Evolutionary conservation across 768 basidiomycete genomes (phyloP), one percentile per base, ranked within the genome.

Genomic region (Lactarius hengduanensis): DNA sequence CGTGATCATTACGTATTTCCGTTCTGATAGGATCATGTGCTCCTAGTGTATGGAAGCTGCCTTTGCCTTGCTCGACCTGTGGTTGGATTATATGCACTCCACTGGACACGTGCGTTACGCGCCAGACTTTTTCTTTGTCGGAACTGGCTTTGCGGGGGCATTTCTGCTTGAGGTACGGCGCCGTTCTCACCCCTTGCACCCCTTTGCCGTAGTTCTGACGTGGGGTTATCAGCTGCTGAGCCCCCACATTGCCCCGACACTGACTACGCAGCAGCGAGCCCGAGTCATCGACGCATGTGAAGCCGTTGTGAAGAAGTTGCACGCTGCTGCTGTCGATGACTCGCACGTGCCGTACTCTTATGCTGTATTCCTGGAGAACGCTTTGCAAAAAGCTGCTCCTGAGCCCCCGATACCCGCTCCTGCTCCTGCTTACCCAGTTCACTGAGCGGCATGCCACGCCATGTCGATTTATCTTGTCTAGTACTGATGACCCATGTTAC

Each of bases 341-440:
- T 30, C 63, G 4, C 70, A 71, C 26, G 16, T 59, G 22, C 56
- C 70, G 4, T 50, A 62, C 9, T 62, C 64, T 9, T 69, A 70
- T 40, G 60, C 70, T 3, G 43, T 55, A 3, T 70, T 70, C 59
- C 61, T 70, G n/a, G 64, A 66, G 30, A 18, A 26, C 6, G 59
- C 64, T 5, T 62, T 70, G 36, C 11, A 36, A n/a, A 70, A 59
- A 16, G 67, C 59, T 3, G 28, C 58, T 2, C 18, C n/a, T 1
- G 59, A 68, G 6, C 67, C 64, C 11, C 67, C 64, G 15, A 50
- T 53, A 16, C 65, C 67, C 15, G 45, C 67, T 71, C 26, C 76
- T 79, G 16, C 83, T 26, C 26, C 22, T 80, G 74, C 92, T 87
- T 34, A 22, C 22, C 53, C 53, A 9, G 54, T 13, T 30, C 34